Evolutionary conservation across 371 early-diverging fungal species (phyloP).

Genomic region (Sporodiniella umbellata): DNA sequence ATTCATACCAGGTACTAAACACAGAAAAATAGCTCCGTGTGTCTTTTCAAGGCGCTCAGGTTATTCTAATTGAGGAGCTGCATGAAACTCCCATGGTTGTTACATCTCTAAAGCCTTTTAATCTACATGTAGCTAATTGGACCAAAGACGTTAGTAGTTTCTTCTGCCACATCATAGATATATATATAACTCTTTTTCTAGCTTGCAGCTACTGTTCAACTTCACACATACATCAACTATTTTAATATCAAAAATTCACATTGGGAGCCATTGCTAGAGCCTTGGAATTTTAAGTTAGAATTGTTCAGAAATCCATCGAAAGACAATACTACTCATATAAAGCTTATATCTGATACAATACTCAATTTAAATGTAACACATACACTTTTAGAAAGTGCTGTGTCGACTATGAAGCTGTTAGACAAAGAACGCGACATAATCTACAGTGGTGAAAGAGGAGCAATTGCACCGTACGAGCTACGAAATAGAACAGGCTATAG

Average conservation of each 20-base stretch:
- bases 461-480: constrained; percentile 76
- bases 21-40: constrained; percentile 56
- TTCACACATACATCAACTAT: constrained; percentile 80
- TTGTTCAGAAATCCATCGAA: constrained; percentile 25
- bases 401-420: constrained; percentile 60
- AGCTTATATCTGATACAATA: constrained; percentile 70
- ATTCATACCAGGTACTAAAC: too few species aligned
- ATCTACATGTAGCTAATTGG: constrained; percentile 86
- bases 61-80: constrained; percentile 90
- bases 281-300: constrained; percentile 72
- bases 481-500: constrained; percentile 88
- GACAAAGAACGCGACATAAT: constrained; percentile 32
- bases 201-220: constrained; percentile 69
- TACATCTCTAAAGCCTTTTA: constrained; percentile 73
- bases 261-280: constrained; percentile 97
- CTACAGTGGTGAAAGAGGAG: constrained; percentile 41
- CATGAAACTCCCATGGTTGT: constrained; percentile 92
- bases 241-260: constrained; percentile 96
- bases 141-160: constrained; percentile 51
- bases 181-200: constrained; percentile 6
- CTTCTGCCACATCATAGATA: not conserved
- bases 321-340: constrained; percentile 40
- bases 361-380: constrained; percentile 88
- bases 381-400: constrained; percentile 79
- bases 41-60: constrained; percentile 70